Base-by-base conservation (phyloP, 2,329 filamentous ascomycete species). In the Paraphaeosphaeria sporulosa region DNA sequence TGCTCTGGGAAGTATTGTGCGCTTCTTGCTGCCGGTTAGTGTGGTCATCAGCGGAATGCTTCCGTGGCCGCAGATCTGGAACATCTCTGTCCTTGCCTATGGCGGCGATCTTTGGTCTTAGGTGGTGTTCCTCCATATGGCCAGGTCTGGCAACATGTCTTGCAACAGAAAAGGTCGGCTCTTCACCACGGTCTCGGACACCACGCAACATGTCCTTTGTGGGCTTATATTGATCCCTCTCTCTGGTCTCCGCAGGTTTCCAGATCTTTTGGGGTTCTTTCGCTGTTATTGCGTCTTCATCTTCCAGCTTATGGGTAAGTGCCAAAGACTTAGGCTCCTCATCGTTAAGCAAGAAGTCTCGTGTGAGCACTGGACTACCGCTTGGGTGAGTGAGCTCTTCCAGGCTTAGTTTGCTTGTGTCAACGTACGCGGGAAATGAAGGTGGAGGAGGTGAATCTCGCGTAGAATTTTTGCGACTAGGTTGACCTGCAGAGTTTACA, bases 371-470 rank as follows among this genome's bases (percentile, higher is more conserved):
- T 12, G 36, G 34, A 30, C 34, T 53, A 2, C 50, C 50, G 17
- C 34, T 53, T 21, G 50, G 36, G 32, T 53, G 50, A 13, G 23
- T 30, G 10, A 53, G 36, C 9, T 53, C 23, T 19, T 43, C 50
- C n/a, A 43, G 5, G 12, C 7, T 17, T 8, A n/a, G 5, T 8
- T 4, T 19, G 2, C 13, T 27, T n/a, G 36, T 42, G 15, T 53
- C 10, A 19, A 43, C 43, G 21, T 53, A 53, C 21, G 17, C 6
- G 4, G 34, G 50, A 4, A 42, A 19, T 1, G 17, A 4, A 19
- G 23, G 36, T 2, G 21, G 23, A 42, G 23, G 36, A 0, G 21
- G 50, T 15, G 21, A 17, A 15, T 4, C 48, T 13, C 9, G n/a
- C 4, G 19, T 4, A 12, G 3, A 6, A 5, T 2, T 4, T 12